Evolutionary conservation across 148 eudicot genomes (phyloP), one percentile per base, ranked within the genome.

Genomic region (Arctostaphylos glauca): DNA sequence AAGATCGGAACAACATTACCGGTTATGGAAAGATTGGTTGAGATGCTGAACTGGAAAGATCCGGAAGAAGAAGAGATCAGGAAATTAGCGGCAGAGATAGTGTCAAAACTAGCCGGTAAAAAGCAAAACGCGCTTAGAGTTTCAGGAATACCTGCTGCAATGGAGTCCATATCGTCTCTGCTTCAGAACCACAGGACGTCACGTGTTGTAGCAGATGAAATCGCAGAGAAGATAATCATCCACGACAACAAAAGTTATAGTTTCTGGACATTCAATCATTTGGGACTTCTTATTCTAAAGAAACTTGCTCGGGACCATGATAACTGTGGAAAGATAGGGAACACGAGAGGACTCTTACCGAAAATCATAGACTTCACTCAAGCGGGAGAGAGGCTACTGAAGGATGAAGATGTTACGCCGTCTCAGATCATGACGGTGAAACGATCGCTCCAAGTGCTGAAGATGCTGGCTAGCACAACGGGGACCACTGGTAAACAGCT

Each of bases 41-140:
- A 93, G 78, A 95, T 95, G 90, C 77, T 95, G 80, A 95, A 92
- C 76, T 93, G 98, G 98, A 93, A 92, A 78, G 91, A 90, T 71
- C 81, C 82, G 6, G 85, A 86, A 74, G 91, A 92, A 78, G 93
- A 93, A 85, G 91, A 93, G 85, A 93, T 92, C 54, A 89, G 98
- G 73, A 74, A 84, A 56, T 86, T 90, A 44, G 91, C 97, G 2
- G 95, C 93, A 2, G 85, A 85, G 14, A 92, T 95, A 7, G 16
- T 95, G 83, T 82, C 90, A 0, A 87, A 86, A 81, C 84, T 95
- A 31, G 92, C 93, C 1, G 88, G 94, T 7, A 91, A 93, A 78
- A 90, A 88, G 64, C 97, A 91, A 68, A 95, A 92, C 60, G 88
- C 94, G 0, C 90, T 92, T 16, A 83, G 95, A 41, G 90, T 95